Conservation (phyloP, 177 flowering plant genomes). For the Vitis hybrid region DNA sequence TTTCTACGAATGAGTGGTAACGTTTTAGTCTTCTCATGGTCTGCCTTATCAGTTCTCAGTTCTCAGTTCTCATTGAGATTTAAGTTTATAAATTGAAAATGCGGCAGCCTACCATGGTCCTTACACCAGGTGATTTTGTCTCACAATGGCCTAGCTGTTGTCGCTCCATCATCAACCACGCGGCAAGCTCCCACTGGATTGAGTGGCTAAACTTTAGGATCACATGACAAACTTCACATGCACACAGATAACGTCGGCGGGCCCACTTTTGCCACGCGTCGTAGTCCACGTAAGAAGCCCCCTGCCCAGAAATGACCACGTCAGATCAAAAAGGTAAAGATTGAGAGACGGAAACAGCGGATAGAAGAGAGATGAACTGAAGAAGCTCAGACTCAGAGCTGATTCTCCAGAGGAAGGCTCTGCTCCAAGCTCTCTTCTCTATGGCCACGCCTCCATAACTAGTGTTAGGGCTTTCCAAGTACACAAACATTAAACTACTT, state of each 20-base stretch:
- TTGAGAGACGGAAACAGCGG: neutral
- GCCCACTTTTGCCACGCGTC: constrained; percentile 15
- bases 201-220: constrained; percentile 18
- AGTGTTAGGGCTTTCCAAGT: too few species aligned
- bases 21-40: too few species aligned
- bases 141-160: neutral
- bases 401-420: neutral
- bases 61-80: too few species aligned
- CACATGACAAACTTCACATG: constrained; percentile 19
- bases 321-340: constrained; percentile 13
- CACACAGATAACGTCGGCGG: constrained; percentile 25
- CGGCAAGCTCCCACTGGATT: constrained; percentile 11
- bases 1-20: too few species aligned
- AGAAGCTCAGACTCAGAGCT: constrained; percentile 2
- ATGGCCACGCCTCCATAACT: too few species aligned
- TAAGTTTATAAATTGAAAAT: too few species aligned
- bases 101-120: too few species aligned
- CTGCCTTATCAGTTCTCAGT: too few species aligned
- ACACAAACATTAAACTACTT: too few species aligned
- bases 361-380: neutral
- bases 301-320: constrained; percentile 14
- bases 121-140: too few species aligned
- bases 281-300: constrained; percentile 26
- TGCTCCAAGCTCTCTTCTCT: too few species aligned
- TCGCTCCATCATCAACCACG: neutral